Percentiles rank a stretch among this genome's conserved stretches.
These are phyloP conservation scores for Pseudoneurospora amorphoporcata DNA, from an alignment of 495 filamentous ascomycete genomes.

Conservation along the genomic window DNA sequence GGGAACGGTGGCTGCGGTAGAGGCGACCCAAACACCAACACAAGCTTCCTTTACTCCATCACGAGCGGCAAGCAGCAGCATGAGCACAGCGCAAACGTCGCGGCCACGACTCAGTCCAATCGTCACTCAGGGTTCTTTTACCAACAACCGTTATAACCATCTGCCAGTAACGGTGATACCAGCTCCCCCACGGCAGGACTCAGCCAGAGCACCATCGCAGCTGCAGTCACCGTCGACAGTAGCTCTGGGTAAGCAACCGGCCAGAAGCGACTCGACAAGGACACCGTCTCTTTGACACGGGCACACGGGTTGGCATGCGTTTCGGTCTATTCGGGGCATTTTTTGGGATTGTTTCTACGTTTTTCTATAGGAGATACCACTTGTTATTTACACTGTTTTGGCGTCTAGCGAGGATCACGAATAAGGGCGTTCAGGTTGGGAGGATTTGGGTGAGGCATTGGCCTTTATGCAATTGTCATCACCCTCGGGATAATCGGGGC, in stretches of 20 bases:
- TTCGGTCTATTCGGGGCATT: background rate
- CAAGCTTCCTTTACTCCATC: background rate
- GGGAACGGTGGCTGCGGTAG: background rate
- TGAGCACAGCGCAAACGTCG: background rate
- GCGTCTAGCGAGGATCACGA: background rate
- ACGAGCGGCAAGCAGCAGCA: background rate
- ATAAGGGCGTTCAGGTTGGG: background rate
- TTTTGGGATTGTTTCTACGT: background rate
- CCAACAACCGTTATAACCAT: background rate
- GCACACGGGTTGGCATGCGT: background rate
- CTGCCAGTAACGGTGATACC: constrained; percentile 41
- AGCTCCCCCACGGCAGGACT: constrained; percentile 34
- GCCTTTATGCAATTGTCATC: background rate
- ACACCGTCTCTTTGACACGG: background rate
- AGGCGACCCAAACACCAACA: background rate
- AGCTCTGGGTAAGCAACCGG: background rate
- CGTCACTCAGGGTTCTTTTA: background rate
- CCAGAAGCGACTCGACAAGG: background rate
- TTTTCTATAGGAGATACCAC: background rate
- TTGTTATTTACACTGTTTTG: background rate
- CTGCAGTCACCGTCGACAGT: background rate
- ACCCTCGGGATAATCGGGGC: background rate
- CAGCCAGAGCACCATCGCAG: constrained; percentile 7
- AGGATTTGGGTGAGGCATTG: background rate
- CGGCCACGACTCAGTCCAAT: background rate